Conservation (phyloP, 495 filamentous ascomycete genomes). For the Daldinia caldariorum region DNA sequence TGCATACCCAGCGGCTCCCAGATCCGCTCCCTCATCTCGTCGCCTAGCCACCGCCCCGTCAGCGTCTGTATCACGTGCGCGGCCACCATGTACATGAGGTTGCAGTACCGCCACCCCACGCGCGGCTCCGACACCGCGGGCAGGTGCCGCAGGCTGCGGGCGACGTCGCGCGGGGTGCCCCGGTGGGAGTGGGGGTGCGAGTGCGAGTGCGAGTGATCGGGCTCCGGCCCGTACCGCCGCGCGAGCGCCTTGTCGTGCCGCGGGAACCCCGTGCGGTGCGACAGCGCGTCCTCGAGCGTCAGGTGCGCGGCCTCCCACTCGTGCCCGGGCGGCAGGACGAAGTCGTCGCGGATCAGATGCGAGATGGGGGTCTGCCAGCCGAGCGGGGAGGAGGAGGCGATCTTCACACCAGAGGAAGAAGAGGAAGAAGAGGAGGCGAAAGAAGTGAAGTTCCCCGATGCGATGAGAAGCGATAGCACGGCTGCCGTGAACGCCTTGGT, state of each 20-base stretch:
- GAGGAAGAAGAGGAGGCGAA: neutral
- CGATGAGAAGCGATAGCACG: constrained; percentile 57
- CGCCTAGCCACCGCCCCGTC: constrained; percentile 55
- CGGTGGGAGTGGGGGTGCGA: too few species aligned
- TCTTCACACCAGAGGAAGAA: too few species aligned
- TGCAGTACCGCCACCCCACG: constrained; percentile 60
- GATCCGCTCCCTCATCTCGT: constrained; percentile 53
- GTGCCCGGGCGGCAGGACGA: constrained; percentile 56
- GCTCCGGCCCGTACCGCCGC: neutral
- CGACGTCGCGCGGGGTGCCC: constrained; percentile 40
- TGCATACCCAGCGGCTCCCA: constrained; percentile 63
- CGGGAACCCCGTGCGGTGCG: constrained; percentile 61
- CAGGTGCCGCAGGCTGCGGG: constrained; percentile 57
- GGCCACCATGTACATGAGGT: constrained; percentile 61
- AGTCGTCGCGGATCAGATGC: constrained; percentile 63
- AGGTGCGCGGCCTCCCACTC: constrained; percentile 57
- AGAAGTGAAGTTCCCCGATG: constrained; percentile 46
- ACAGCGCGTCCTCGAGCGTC: constrained; percentile 63
- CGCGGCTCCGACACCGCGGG: constrained; percentile 54
- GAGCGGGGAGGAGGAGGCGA: constrained; percentile 18
- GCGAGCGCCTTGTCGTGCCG: constrained; percentile 51
- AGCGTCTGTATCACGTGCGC: constrained; percentile 56
- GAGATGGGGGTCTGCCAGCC: constrained; percentile 62
- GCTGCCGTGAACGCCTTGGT: constrained; percentile 68
- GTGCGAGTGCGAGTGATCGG: too few species aligned